These are phyloP conservation scores for Calonectria pauciramosa DNA, from an alignment of 2,329 filamentous ascomycete species.

Conservation along the genomic window DNA sequence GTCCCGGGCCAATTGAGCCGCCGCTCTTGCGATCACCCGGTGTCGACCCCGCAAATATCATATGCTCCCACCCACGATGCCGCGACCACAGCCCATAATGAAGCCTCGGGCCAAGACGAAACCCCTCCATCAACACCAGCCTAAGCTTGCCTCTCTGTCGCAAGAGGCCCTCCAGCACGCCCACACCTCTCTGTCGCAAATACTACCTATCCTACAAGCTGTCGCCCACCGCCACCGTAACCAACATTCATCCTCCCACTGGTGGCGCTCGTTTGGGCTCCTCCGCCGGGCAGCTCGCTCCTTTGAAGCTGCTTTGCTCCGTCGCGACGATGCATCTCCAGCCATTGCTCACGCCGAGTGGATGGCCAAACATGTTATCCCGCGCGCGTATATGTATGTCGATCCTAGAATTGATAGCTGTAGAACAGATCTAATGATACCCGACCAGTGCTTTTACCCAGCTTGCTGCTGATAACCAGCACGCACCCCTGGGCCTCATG, in stretches of 20 bases:
- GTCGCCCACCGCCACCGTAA: constrained; percentile 90
- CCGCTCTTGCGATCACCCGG: not conserved
- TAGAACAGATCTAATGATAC: not conserved
- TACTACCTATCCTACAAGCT: constrained; percentile 73
- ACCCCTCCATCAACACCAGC: constrained; percentile 25
- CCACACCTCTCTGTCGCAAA: constrained; percentile 52
- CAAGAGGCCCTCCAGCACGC: constrained; percentile 28
- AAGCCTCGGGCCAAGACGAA: constrained; percentile 9
- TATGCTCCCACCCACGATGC: not conserved
- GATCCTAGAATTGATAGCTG: not conserved
- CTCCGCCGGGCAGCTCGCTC: constrained; percentile 76
- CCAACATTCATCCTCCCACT: constrained; percentile 85
- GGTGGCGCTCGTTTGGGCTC: constrained; percentile 82
- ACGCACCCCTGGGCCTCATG: constrained; percentile 78
- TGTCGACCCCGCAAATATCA: not conserved
- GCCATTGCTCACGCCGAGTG: constrained; percentile 44
- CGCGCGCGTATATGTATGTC: constrained; percentile 54
- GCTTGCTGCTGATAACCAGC: constrained; percentile 79
- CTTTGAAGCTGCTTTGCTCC: constrained; percentile 56
- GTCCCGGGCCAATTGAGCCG: not conserved
- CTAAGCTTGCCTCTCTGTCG: constrained; percentile 19
- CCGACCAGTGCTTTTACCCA: constrained; percentile 73
- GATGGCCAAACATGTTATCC: constrained; percentile 49
- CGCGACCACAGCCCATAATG: not conserved
- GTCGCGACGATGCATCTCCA: constrained; percentile 28